Evolutionary conservation across 768 basidiomycete genomes (phyloP), one percentile per base, ranked within the genome.

Genomic region (Nidularia pulvinata): DNA sequence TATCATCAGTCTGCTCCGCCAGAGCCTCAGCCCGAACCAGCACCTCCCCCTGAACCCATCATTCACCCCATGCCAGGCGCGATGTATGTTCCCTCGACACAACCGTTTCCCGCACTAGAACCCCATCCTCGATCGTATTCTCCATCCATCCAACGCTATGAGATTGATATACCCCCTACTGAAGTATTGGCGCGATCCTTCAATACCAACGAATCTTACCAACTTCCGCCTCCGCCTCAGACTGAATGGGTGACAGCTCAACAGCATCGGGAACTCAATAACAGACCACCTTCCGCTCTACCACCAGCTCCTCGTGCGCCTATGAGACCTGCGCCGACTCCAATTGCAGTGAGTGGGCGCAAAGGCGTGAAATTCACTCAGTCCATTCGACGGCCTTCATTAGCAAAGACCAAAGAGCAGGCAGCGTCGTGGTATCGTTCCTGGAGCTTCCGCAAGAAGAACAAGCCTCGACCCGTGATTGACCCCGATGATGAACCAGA

Each of bases 371-470:
- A 56, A 48, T 65, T 66, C 56, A 52, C 64, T 4, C 50, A 50
- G 11, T 50, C 59, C 33, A 52, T 59, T 35, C 59, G 65, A 13
- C 65, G 63, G 34, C 53, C 62, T 7, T 58, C 64, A 0, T 42
- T 67, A 36, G 55, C 61, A 4, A 70, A 69, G 48, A 69, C 65
- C 3, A 70, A 71, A 55, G n/a, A n/a, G n/a, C n/a, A n/a, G n/a
- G 64, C 68, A 35, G 69, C 74, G 48, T 71, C 74, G 10, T 78
- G 75, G 76, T 75, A 74, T 49, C 68, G 73, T 16, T 68, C 69
- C 7, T 62, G 75, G 19, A 73, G 72, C 49, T 65, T 69, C 19
- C 68, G 71, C 30, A 69, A 59, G 49, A 69, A 70, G 51, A 68
- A 59, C 33, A 69, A 66, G 50, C 69, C 61, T 32, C 68, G 65